Evolutionary conservation across 768 basidiomycete species (phyloP), one percentile per base, ranked within the genome.

Genomic region (Mycena rebaudengoi): DNA sequence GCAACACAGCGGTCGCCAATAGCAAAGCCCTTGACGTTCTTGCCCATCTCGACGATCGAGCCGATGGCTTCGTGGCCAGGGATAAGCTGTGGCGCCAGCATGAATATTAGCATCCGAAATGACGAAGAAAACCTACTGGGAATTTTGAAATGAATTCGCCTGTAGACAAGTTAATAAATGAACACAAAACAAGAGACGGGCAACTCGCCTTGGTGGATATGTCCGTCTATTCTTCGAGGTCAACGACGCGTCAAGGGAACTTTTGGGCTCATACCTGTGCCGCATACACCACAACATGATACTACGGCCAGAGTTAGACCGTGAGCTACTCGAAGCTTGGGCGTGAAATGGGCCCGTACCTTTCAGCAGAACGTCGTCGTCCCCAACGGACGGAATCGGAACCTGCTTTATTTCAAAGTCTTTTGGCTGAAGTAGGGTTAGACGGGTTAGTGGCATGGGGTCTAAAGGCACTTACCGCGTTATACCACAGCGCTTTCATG

Each of bases 1-100:
- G 91, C 92, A 37, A 93, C 95, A 70, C 90, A 89, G 52, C 94
- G 88, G 71, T 96, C 95, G 28, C 95, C 95, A 14, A 87, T 74
- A 2, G 81, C 76, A 70, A 96, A 94, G 5, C 85, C 91, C 65
- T 86, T 86, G 46, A 96, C 94, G 62, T 92, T 86, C 79, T 89
- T 91, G 23, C 95, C 94, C 69, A 92, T 80, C 65, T 89, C 86
- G 26, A 90, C 86, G 54, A 95, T 79, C 10, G 77, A 78, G 5
- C 95, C 95, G 33, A 97, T 88, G 39, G 85, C 85, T 77, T 91
- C 91, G 66, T 92, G 90, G 2, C 90, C 88, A 12, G 91, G 90
- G 60, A 92, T 89, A 40, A 93, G 81, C 85, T 89, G 64, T 2
- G 50, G 23, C 20, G 35, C 48, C 30, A 49, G 33, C 21, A 23